A percentile compares a stretch with the other conserved stretches of the same genome.
These are phyloP conservation scores for Chalciporus chontae DNA, from an alignment of 768 basidiomycete species.

Conservation along the genomic window DNA sequence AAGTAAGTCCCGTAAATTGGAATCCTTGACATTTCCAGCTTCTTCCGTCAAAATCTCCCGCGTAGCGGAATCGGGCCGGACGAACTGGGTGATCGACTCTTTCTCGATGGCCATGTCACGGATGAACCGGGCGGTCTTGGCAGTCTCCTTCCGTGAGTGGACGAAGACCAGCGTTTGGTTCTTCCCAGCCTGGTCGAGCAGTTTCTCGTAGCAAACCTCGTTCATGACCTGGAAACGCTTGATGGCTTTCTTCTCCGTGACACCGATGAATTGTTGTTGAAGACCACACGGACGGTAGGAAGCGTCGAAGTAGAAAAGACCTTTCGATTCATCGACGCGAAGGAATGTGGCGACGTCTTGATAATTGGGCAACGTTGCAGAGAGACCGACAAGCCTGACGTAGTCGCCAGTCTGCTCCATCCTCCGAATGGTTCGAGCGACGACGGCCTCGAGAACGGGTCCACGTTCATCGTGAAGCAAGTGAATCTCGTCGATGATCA, in stretches of 20 bases:
- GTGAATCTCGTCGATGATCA: slow-evolving; percentile 99
- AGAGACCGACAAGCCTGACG: slow-evolving; percentile 91
- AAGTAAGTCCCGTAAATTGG: slow-evolving; percentile 80
- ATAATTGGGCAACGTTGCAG: slow-evolving; percentile 97
- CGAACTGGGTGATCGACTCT: slow-evolving; percentile 94
- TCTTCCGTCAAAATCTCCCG: slow-evolving; percentile 88
- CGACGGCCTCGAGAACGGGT: slow-evolving; percentile 88
- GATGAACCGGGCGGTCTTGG: slow-evolving; percentile 93
- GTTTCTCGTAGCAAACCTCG: slow-evolving; percentile 98
- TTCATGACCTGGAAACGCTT: slow-evolving; percentile 98
- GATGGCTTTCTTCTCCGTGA: slow-evolving; percentile 99
- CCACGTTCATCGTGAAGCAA: slow-evolving; percentile 97
- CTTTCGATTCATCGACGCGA: slow-evolving; percentile 86
- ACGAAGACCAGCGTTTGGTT: slow-evolving; percentile 96
- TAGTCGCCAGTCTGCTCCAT: slow-evolving; percentile 95
- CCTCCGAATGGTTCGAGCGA: slow-evolving; percentile 84
- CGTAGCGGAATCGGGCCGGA: slow-evolving; percentile 88
- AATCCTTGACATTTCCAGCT: slow-evolving; percentile 76
- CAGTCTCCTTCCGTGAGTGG: slow-evolving; percentile 97
- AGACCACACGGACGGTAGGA: slow-evolving; percentile 92
- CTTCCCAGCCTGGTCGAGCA: slow-evolving; percentile 86
- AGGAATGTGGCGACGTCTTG: slow-evolving; percentile 97
- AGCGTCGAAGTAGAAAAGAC: slow-evolving; percentile 96
- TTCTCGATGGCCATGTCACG: slow-evolving; percentile 95
- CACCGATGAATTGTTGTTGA: slow-evolving; percentile 94